These are phyloP conservation scores for Clarireedia monteithiana DNA, from an alignment of 2,329 filamentous ascomycete species.

Conservation along the genomic window DNA sequence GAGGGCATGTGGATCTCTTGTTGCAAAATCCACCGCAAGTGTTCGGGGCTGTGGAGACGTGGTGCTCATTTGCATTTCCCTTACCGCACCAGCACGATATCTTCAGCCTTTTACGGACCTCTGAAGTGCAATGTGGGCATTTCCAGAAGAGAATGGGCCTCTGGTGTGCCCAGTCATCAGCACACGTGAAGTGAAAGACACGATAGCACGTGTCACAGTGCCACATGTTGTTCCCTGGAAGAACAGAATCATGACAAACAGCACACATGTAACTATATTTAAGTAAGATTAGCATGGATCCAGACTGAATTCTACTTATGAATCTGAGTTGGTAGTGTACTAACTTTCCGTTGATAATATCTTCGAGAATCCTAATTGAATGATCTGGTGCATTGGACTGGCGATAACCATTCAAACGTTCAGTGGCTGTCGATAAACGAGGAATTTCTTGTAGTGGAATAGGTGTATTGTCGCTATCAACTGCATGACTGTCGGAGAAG, in stretches of 20 bases:
- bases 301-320: background rate
- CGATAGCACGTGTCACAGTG: slow-evolving; percentile 12
- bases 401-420: slow-evolving; percentile 3
- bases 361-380: slow-evolving; percentile 7
- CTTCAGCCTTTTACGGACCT: background rate
- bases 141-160: background rate
- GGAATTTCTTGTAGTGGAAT: background rate
- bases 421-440: slow-evolving; percentile 3
- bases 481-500: background rate
- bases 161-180: background rate
- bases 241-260: background rate
- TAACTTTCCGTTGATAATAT: slow-evolving; percentile 12
- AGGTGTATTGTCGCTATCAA: background rate
- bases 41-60: slow-evolving; percentile 1
- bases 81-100: slow-evolving; percentile 14
- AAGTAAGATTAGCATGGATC: background rate
- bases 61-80: background rate
- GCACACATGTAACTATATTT: background rate
- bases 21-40: slow-evolving; percentile 10
- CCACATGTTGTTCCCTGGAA: slow-evolving; percentile 10
- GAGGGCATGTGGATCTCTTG: slow-evolving; percentile 6
- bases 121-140: slow-evolving; percentile 9
- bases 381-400: slow-evolving; percentile 3
- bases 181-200: slow-evolving; percentile 14
- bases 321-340: background rate